Evolutionary conservation across 2,329 filamentous ascomycete species (phyloP).

Genomic region (Colletotrichum eremochloae): DNA sequence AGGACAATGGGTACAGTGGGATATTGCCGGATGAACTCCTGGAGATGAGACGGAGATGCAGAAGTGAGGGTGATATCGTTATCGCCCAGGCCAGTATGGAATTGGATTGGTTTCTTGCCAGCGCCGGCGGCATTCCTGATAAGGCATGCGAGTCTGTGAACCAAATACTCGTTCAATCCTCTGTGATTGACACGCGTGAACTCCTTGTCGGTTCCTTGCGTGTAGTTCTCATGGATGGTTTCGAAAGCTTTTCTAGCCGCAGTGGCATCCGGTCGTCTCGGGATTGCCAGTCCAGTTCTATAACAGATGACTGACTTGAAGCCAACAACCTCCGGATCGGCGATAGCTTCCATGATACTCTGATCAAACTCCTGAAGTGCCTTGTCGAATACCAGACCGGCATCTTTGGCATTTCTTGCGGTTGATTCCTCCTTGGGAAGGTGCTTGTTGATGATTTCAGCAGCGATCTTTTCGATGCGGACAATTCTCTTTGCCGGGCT

Average conservation of each 20-base stretch:
- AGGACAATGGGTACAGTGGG: constrained; percentile 80
- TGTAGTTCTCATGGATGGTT: constrained; percentile 51
- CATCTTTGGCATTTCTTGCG: constrained; percentile 27
- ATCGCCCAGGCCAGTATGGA: constrained; percentile 87
- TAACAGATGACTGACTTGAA: constrained; percentile 92
- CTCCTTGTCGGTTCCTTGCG: constrained; percentile 43
- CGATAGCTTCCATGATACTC: constrained; percentile 68
- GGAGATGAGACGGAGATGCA: constrained; percentile 81
- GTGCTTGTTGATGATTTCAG: constrained; percentile 67
- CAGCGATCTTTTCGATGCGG: constrained; percentile 80
- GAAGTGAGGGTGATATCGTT: constrained; percentile 79
- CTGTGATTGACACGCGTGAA: constrained; percentile 72
- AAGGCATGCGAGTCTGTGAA: constrained; percentile 72
- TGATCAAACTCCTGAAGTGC: constrained; percentile 55
- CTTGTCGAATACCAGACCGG: constrained; percentile 51
- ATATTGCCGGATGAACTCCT: constrained; percentile 78
- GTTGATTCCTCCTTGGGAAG: constrained; percentile 50
- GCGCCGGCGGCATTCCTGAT: constrained; percentile 62
- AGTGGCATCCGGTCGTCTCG: constrained; percentile 57
- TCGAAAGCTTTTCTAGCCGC: constrained; percentile 56
- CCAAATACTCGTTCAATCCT: constrained; percentile 77
- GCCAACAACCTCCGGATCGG: constrained; percentile 77
- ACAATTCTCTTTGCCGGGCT: constrained; percentile 79
- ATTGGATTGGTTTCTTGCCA: constrained; percentile 80
- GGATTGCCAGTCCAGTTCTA: constrained; percentile 77